Conservation (phyloP, 176 grass and related monocot species). For the Oryza australiensis region DNA sequence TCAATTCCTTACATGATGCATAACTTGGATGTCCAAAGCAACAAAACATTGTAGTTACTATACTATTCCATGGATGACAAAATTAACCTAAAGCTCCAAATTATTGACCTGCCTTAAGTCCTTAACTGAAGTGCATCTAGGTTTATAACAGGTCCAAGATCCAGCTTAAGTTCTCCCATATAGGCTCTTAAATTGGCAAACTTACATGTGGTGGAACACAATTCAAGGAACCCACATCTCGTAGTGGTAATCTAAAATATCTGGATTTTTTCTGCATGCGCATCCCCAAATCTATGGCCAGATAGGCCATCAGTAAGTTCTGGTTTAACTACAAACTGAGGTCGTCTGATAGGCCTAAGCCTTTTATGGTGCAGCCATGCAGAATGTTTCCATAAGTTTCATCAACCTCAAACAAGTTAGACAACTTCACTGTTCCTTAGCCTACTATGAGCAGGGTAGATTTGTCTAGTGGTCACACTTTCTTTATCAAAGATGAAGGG, state of each 20-base stretch:
- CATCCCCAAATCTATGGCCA: slow-evolving; percentile 2
- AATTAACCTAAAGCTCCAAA: neutral
- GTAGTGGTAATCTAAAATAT: slow-evolving; percentile 8
- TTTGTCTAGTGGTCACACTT: slow-evolving; percentile 9
- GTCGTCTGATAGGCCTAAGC: slow-evolving; percentile 21
- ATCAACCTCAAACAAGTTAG: slow-evolving; percentile 8
- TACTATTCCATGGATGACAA: neutral
- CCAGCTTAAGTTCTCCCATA: neutral
- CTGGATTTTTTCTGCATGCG: neutral
- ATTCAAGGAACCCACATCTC: neutral
- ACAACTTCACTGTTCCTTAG: neutral
- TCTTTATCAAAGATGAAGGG: slow-evolving; percentile 3
- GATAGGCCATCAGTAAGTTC: neutral
- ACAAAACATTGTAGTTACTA: neutral
- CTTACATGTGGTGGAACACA: neutral
- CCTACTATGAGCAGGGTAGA: neutral
- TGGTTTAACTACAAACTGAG: neutral
- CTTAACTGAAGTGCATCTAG: neutral
- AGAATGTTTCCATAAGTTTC: slow-evolving; percentile 11
- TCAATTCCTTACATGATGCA: neutral
- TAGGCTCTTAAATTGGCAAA: neutral
- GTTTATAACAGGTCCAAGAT: neutral
- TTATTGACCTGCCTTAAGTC: neutral
- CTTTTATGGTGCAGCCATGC: neutral
- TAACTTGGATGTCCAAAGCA: neutral